phyloP scores from a whole-genome alignment of 345 rosid species.

The Pistacia atlantica region DNA sequence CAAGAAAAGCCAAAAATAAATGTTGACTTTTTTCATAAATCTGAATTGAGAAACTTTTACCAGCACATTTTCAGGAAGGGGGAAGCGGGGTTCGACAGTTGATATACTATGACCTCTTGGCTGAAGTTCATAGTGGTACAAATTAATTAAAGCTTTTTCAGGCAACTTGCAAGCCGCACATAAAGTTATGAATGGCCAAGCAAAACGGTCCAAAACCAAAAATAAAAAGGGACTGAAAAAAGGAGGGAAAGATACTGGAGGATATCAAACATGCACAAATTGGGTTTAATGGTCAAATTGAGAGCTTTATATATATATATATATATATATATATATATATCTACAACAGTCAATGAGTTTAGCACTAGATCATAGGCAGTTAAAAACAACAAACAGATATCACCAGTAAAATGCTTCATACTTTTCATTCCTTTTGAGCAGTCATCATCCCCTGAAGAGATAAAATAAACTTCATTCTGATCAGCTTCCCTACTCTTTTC shows the following conservation, averaged over 20 bases:
- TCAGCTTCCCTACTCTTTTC: slow-evolving; percentile 16
- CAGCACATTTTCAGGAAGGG: not conserved
- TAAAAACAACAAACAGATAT: not conserved
- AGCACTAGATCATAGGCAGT: not conserved
- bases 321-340: no score
- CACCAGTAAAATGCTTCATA: slow-evolving; percentile 16
- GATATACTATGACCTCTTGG: not conserved
- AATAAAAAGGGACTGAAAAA: no score
- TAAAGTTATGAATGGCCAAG: no score
- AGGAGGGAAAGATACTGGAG: not conserved
- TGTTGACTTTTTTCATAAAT: not conserved
- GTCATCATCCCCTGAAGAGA: slow-evolving; percentile 43
- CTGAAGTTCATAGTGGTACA: not conserved
- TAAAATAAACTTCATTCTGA: slow-evolving; percentile 23
- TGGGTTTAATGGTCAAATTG: not conserved
- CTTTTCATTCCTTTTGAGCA: slow-evolving; percentile 42
- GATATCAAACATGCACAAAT: not conserved
- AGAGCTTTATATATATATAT: not conserved
- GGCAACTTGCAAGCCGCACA: not conserved
- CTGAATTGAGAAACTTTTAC: not conserved
- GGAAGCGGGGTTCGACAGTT: not conserved
- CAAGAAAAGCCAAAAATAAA: not conserved
- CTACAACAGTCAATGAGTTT: not conserved
- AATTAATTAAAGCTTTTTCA: not conserved
- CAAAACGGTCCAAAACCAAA: no score